Base-by-base conservation (phyloP, 2,329 filamentous ascomycete genomes). In the Mycosphaerella sp. region DNA sequence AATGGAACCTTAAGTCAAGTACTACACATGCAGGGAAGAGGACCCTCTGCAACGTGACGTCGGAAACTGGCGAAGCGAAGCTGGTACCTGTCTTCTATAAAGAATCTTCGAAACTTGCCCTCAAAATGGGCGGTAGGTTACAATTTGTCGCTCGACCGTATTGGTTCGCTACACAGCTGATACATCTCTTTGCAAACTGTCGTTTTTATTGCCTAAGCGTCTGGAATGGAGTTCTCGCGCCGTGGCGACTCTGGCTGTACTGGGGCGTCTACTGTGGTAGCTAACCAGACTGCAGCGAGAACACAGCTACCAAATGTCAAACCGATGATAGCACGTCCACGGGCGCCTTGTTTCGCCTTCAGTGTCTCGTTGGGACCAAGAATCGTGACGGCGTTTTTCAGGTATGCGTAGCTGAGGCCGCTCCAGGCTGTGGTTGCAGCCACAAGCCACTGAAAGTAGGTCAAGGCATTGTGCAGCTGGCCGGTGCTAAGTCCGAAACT, bases 371-470 rank as follows among this genome's bases (percentile, higher is more conserved):
- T 69, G 14, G 69, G 66, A 0, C 76, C 76, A 41, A 97, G 70
- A 53, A 97, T 96, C 70, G 86, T 95, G 32, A 97, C 91, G 0
- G 90, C 92, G 64, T 95, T 86, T 69, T 93, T 95, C 62, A 83
- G 88, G 69, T 86, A 95, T 6, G 95, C 78, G 69, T 98, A 98
- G 70, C 91, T 95, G 11, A 91, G 78, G 6, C 93, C 93, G 59
- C 90, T 96, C 88, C 91, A 97, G 5, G 95, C 73, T 0, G 93
- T 98, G 3, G 93, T 98, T 0, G 79, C 81, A 0, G 90, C 91
- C 2, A 98, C 92, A 11, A 95, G 72, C 63, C 88, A 92, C 67
- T 88, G 92, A 62, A 74, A 69, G 11, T 65, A 62, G 23, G 55
- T 62, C 45, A 69, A 69, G 41, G 69, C 59, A 5, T 60, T 62